phyloP scores from a whole-genome alignment of 192 early-diverging fungal genomes.

The Coemansia sp. region DNA sequence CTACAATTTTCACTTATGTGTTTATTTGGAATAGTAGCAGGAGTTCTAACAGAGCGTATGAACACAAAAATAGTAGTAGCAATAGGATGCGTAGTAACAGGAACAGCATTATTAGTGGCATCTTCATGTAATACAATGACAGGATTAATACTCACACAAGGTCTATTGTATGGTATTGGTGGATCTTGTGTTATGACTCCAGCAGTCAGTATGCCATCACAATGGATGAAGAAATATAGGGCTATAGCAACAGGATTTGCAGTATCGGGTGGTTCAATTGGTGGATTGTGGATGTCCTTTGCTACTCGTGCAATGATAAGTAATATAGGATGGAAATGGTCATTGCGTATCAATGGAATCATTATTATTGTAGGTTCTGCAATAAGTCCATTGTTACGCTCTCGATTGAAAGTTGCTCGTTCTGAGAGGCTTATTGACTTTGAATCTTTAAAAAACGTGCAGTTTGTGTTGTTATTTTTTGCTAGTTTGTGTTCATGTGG shows the following conservation, averaged over 20 bases:
- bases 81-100: conserved; percentile 16
- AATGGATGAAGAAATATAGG: conserved; percentile 70
- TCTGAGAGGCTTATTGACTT: conserved; percentile 31
- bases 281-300: conserved; percentile 65
- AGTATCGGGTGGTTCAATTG: conserved; percentile 67
- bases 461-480: conserved; percentile 28
- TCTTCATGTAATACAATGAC: conserved; percentile 45
- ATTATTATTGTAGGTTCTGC: conserved; percentile 15
- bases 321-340: conserved; percentile 61
- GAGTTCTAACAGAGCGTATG: conserved; percentile 31
- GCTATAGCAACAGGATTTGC: conserved; percentile 73
- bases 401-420: conserved; percentile 13
- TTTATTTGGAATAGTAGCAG: conserved; percentile 27
- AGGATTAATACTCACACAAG: conserved; percentile 70
- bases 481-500: conserved; percentile 14
- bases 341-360: conserved; percentile 67
- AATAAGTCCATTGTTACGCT: conserved; percentile 23
- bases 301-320: conserved; percentile 58
- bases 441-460: conserved; percentile 7
- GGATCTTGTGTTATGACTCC: conserved; percentile 63
- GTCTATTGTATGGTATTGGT: conserved; percentile 70
- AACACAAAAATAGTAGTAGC: conserved; percentile 10
- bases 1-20: conserved; percentile 39
- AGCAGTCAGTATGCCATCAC: conserved; percentile 60
- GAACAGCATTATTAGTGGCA: conserved; percentile 21